Evolutionary conservation across 352 stramenopile genomes (phyloP), one percentile per base, ranked within the genome.

Genomic region (Elongisporangium anandrum): DNA sequence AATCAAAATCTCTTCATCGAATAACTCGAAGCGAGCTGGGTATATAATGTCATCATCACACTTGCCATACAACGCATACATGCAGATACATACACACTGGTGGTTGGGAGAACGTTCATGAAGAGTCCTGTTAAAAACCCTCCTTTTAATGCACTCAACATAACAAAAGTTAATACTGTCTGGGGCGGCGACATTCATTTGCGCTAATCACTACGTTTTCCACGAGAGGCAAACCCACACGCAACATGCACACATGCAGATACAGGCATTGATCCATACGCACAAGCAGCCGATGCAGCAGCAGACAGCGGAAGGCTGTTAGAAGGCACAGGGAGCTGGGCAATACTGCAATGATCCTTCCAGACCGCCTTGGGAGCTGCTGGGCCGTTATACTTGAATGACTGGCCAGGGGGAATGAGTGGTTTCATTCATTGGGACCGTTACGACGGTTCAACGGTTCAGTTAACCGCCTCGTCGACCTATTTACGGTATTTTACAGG

Each of bases 31-130:
- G 81, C 81, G 85, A 94, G 85, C 85, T 94, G 85, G 79, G 85
- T 90, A 68, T 85, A 77, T 84, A 66, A 76, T 88, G 85, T 94
- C 85, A 92, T 94, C 85, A 91, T 94, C 68, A 92, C 82, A 94
- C 85, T 86, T 72, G 56, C 41, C 50, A 63, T 12, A 67, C 23
- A 63, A 57, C 47, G 73, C 20, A 72, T 48, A 61, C 20, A 64
- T 9, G 50, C 17, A 66, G 24, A 68, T 41, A 55, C 39, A 61
- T 20, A 70, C 24, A 51, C 23, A 56, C 12, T 39, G 10, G 51
- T 17, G 62, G 51, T 19, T 54, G 57, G 38, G 56, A 70, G 75
- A 92, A 90, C 86, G 81, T 89, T 94, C 84, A 94, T 87, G 70
- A 74, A 84, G 67, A 70, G 79, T 70, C 69, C 84, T 94, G 82